Conservation (phyloP, 2,329 filamentous ascomycete genomes). For the Neofusicoccum kwambonambiense region DNA sequence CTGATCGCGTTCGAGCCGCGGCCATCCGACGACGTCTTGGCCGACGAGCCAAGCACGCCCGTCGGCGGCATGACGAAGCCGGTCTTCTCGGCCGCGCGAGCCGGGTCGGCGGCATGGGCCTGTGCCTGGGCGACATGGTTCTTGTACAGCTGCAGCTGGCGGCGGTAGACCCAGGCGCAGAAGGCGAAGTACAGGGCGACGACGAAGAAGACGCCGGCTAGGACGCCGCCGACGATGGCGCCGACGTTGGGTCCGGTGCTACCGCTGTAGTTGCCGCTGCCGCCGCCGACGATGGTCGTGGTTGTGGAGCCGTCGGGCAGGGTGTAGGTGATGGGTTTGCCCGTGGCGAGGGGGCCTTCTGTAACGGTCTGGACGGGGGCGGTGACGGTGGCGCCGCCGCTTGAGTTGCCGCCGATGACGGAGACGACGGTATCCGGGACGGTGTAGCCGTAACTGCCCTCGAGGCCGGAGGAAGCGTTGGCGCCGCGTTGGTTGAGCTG, state of each 20-base stretch:
- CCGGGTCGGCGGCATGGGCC: conserved; percentile 50
- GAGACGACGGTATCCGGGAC: conserved; percentile 65
- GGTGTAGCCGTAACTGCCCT: conserved; percentile 63
- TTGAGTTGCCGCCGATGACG: conserved; percentile 65
- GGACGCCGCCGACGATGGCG: conserved; percentile 57
- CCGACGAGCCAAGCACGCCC: conserved; percentile 27
- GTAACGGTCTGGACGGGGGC: conserved; percentile 63
- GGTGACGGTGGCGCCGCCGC: conserved; percentile 69
- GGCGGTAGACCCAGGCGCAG: conserved; percentile 71
- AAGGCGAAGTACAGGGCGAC: conserved; percentile 66
- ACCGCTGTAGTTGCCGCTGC: conserved; percentile 25
- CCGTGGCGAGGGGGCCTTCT: conserved; percentile 68
- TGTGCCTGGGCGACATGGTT: conserved; percentile 66
- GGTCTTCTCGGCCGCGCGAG: conserved; percentile 33
- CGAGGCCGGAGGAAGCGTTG: conserved; percentile 53
- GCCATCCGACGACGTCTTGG: background rate
- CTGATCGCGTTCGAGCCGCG: background rate
- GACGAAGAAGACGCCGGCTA: conserved; percentile 65
- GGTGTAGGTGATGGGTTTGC: conserved; percentile 68
- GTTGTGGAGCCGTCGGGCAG: conserved; percentile 42
- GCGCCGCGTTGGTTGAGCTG: conserved; percentile 49
- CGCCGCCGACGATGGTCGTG: conserved; percentile 37
- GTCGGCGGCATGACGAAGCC: conserved; percentile 27
- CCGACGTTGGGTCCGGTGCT: conserved; percentile 46
- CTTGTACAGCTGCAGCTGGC: conserved; percentile 68